Conservation (phyloP, 2,329 filamentous ascomycete genomes). For the Tolypocladium pustulatum region DNA sequence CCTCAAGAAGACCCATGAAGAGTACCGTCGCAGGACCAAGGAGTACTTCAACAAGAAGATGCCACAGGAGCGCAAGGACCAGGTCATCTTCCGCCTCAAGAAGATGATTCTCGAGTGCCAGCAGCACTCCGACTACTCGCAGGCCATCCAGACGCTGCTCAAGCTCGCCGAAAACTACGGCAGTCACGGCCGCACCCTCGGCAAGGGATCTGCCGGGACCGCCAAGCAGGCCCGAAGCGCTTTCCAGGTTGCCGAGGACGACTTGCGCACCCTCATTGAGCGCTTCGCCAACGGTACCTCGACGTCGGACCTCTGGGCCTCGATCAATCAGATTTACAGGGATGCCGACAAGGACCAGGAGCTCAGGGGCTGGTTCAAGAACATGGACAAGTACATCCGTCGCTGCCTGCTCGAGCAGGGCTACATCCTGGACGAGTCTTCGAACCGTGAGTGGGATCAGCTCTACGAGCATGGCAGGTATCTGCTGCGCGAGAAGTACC, state of each 20-base stretch:
- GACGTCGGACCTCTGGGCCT: slow-evolving; percentile 71
- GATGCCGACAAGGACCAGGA: slow-evolving; percentile 82
- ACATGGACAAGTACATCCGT: slow-evolving; percentile 66
- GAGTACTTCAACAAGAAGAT: slow-evolving; percentile 80
- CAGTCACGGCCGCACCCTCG: slow-evolving; percentile 57
- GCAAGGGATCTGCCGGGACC: slow-evolving; percentile 53
- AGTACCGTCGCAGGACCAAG: slow-evolving; percentile 40
- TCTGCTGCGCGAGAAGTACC: slow-evolving; percentile 82
- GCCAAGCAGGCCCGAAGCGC: slow-evolving; percentile 63
- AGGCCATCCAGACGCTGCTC: slow-evolving; percentile 82
- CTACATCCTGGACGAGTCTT: slow-evolving; percentile 74
- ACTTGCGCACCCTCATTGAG: slow-evolving; percentile 75
- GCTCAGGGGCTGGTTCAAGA: slow-evolving; percentile 81
- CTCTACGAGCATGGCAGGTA: slow-evolving; percentile 80
- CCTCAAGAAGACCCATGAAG: slow-evolving; percentile 29
- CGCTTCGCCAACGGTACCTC: slow-evolving; percentile 94
- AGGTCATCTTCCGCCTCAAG: slow-evolving; percentile 83
- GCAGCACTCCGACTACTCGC: slow-evolving; percentile 85
- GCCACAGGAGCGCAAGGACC: slow-evolving; percentile 84
- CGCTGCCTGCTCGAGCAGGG: slow-evolving; percentile 81
- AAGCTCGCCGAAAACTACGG: slow-evolving; percentile 77
- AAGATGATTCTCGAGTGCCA: slow-evolving; percentile 98
- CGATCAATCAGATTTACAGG: slow-evolving; percentile 75
- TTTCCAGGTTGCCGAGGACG: slow-evolving; percentile 62
- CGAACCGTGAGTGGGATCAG: slow-evolving; percentile 70